Percentiles rank a stretch among this genome's conserved stretches.
Conservation (phyloP, 768 basidiomycete species). For the Pluteus cervinus region DNA sequence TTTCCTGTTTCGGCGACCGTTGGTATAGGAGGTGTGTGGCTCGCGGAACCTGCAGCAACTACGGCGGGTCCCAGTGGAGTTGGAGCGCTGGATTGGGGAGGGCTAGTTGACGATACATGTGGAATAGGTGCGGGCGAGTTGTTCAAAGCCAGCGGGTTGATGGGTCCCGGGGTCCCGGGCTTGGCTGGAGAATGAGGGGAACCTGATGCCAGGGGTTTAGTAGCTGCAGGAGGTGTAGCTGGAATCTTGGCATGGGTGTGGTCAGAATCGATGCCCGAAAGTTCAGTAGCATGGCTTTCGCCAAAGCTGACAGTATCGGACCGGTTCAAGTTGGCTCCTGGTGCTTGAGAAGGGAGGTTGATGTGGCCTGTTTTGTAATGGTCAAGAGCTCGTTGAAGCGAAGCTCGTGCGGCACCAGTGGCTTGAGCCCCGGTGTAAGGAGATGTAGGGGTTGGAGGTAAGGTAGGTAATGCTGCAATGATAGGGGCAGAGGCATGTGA, state of each 20-base stretch:
- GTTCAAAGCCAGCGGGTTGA: conserved; percentile 28
- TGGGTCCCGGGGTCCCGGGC: conserved; percentile 20
- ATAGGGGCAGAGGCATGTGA: conserved; percentile 66
- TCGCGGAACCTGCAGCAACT: conserved; percentile 7
- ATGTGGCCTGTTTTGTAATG: conserved; percentile 67
- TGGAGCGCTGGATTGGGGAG: too few relatives aligned
- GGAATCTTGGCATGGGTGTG: conserved; percentile 29
- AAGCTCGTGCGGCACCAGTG: conserved; percentile 66
- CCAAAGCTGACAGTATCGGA: conserved; percentile 82
- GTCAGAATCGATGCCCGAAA: conserved; percentile 46
- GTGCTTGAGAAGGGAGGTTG: conserved; percentile 39
- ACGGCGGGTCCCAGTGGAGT: conserved; percentile 14
- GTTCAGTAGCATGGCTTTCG: conserved; percentile 73
- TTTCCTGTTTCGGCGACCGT: conserved; percentile 75
- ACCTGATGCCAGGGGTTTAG: conserved; percentile 11
- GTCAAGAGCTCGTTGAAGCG: conserved; percentile 75
- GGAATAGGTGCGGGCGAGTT: conserved; percentile 34
- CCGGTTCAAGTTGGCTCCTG: conserved; percentile 51
- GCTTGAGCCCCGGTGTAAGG: conserved; percentile 59
- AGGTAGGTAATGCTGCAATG: conserved; percentile 51
- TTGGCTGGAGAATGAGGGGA: conserved; percentile 11
- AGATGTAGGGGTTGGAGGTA: conserved; percentile 51
- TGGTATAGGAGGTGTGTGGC: conserved; percentile 29
- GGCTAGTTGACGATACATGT: not conserved
- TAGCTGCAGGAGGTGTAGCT: conserved; percentile 34